These are phyloP conservation scores for Strigomonas galati DNA, from an alignment of 208 protist species.

Conservation along the genomic window DNA sequence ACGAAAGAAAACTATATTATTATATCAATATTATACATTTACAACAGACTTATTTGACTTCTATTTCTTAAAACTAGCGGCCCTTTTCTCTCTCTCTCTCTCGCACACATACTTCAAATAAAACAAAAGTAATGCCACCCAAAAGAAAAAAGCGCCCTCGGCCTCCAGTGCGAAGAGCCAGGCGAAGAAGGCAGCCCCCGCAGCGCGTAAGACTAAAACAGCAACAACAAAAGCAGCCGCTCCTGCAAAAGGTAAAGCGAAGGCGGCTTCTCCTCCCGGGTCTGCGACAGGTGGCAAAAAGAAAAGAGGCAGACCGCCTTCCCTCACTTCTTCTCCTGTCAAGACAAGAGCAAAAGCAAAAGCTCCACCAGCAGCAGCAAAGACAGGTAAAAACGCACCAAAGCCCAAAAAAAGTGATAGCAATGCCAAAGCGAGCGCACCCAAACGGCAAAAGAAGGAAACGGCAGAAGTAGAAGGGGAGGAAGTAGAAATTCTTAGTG, in stretches of 20 bases:
- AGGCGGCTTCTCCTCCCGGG: no score
- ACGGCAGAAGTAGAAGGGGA: no score
- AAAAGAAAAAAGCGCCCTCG: constrained; percentile 1
- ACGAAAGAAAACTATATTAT: neutral
- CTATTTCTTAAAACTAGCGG: constrained; percentile 3
- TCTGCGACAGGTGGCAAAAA: no score
- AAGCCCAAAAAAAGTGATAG: no score
- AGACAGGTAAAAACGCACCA: constrained; percentile 2
- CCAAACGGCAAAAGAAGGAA: no score
- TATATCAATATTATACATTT: neutral
- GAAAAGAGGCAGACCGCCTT: no score
- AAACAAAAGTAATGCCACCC: neutral
- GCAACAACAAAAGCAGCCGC: no score
- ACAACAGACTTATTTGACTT: neutral
- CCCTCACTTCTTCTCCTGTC: no score
- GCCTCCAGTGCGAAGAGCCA: neutral
- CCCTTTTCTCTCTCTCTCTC: neutral
- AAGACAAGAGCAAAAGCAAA: neutral
- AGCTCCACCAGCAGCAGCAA: neutral
- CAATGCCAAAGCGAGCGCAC: no score
- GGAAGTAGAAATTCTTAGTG: no score
- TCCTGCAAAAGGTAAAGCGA: no score
- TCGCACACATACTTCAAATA: neutral
- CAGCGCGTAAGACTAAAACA: neutral
- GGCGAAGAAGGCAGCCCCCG: neutral